phyloP scores from a whole-genome alignment of 176 grass and related monocot species.

The Triticum turgidum region DNA sequence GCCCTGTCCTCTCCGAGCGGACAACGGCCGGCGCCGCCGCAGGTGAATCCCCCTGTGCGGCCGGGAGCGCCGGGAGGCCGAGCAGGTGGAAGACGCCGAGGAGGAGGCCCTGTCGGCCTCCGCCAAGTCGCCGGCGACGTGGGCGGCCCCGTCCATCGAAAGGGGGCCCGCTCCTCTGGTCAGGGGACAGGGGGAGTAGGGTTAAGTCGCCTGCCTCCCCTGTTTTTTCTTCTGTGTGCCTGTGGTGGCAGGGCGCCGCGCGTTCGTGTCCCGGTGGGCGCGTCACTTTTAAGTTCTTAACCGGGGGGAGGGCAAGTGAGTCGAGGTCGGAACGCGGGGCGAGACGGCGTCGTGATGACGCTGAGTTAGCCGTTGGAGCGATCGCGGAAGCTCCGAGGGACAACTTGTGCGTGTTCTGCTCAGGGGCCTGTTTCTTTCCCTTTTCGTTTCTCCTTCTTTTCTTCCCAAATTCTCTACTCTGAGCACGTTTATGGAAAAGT shows the following conservation, averaged over 20 bases:
- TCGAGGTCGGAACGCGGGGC: constrained; percentile 9
- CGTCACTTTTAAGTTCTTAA: not conserved
- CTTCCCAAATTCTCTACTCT: not conserved
- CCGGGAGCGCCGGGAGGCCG: constrained; percentile 13
- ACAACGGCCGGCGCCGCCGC: constrained; percentile 2
- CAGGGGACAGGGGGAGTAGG: constrained; percentile 1
- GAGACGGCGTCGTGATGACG: not conserved
- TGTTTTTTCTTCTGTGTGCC: not conserved
- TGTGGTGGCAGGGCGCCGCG: not conserved
- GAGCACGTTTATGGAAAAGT: not conserved
- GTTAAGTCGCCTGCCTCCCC: not conserved
- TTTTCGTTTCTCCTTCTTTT: not conserved
- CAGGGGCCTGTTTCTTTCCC: not conserved
- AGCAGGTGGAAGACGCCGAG: constrained; percentile 26
- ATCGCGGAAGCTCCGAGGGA: not conserved
- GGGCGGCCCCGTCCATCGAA: constrained; percentile 33
- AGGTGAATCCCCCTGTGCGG: constrained; percentile 37
- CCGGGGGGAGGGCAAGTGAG: not conserved
- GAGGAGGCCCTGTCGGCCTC: constrained; percentile 24
- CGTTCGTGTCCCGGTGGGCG: not conserved
- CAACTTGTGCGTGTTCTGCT: not conserved
- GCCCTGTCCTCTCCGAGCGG: not conserved
- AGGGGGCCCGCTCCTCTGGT: not conserved
- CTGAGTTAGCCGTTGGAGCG: constrained; percentile 25
- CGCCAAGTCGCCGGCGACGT: constrained; percentile 9